Evolutionary conservation across 2,329 filamentous ascomycete genomes (phyloP), one percentile per base, ranked within the genome.

Genomic region (Arthrobotrys pseudoclavata): DNA sequence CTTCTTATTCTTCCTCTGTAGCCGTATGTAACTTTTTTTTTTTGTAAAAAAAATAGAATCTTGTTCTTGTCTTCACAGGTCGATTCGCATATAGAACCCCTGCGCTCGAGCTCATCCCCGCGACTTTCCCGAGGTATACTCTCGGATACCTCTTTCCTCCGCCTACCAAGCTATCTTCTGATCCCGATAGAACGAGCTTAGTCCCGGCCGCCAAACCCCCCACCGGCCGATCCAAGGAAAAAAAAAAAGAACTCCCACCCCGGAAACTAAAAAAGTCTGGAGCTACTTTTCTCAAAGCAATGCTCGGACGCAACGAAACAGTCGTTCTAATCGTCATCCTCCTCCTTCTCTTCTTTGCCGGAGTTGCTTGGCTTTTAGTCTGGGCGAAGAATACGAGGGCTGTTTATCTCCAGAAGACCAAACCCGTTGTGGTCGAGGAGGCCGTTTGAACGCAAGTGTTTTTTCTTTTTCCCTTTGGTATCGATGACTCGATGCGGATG

Each of bases 241-340:
- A 31, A 31, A 31, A 31, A 31, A 37, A 37, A 37, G 10, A 40
- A n/a, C 12, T 40, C 12, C 37, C 13, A 40, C 12, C 37, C 37
- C 37, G 2, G 2, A 10, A 37, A 13, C 37, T 37, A 37, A 40
- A 40, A 40, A 34, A 10, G 31, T 34, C 12, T 34, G 12, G 7
- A 5, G 3, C 7, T 9, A 34, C 7, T 4, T 34, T 34, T 37
- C 13, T 2, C 1, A n/a, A 22, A 67, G 26, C 4, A 6, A 77
- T 77, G 74, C 52, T 77, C 3, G 67, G 67, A 42, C 67, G 67
- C 37, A 77, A 68, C 74, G 74, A 77, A 31, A 71, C 74, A 1
- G 67, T 77, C 45, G 74, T 77, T 55, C 48, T 77, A n/a, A 26
- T 77, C 42, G 67, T 77, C 61, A 62, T 77, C 60, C 74, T 77